Evolutionary conservation across 208 protist genomes (phyloP).

Genomic region (Leishmania arabica): DNA sequence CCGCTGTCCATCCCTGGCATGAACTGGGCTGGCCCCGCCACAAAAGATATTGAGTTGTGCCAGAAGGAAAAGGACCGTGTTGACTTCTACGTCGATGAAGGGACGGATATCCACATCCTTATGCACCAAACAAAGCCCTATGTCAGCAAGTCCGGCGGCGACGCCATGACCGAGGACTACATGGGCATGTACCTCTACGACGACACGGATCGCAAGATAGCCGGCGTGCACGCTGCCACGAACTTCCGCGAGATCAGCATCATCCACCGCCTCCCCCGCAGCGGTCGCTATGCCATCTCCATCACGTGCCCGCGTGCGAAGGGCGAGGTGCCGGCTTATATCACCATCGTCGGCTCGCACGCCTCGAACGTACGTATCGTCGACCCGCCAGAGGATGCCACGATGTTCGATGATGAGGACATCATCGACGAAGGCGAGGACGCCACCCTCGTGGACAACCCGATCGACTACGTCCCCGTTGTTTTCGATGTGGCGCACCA

Average conservation of each 20-base stretch:
- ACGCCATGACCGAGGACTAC: constrained; percentile 81
- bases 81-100: constrained; percentile 80
- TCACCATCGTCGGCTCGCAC: constrained; percentile 51
- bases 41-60: constrained; percentile 32
- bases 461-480: constrained; percentile 61
- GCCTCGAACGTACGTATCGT: constrained; percentile 61
- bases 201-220: constrained; percentile 52
- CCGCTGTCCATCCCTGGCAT: constrained; percentile 45
- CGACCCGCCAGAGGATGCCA: constrained; percentile 60
- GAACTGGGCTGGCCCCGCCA: constrained; percentile 44
- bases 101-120: constrained; percentile 71
- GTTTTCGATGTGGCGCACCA: constrained; percentile 16
- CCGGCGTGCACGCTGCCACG: constrained; percentile 68
- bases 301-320: constrained; percentile 70
- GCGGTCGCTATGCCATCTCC: constrained; percentile 70
- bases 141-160: constrained; percentile 38
- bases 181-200: constrained; percentile 88
- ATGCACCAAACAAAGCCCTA: constrained; percentile 66
- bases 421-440: constrained; percentile 73
- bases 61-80: constrained; percentile 67
- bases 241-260: constrained; percentile 88
- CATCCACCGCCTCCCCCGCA: constrained; percentile 50
- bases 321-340: constrained; percentile 47
- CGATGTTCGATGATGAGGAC: constrained; percentile 77
- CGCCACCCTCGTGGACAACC: constrained; percentile 24